Evolutionary conservation across 192 early-diverging fungal species (phyloP), one percentile per base, ranked within the genome.

Genomic region (Umbelopsis sp.): DNA sequence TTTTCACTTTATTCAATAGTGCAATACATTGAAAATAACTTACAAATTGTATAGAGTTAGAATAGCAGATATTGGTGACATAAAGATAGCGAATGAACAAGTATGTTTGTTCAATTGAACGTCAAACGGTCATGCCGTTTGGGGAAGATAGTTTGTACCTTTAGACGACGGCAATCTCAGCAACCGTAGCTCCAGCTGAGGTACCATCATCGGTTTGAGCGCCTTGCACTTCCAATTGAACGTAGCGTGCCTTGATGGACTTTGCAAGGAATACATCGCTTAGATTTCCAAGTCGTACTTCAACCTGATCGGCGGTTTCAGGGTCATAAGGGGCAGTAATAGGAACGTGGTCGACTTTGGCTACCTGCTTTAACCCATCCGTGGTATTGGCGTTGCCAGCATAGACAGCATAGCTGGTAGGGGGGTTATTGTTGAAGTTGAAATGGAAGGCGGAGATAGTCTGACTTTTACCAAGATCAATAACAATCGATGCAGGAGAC

Each of bases 401-500:
- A 29, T 68, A 69, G 7, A 78, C 53, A 10, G 65, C 50, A 43
- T 78, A 78, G 20, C 45, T 66, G 2, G 7, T 41, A n/a, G 77
- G 77, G 2, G 77, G 77, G 72, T 71, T 78, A 21, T 71, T 43
- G 45, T 78, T 74, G 44, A 78, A 78, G 51, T 78, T 78, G 53
- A 78, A 71, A 65, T 78, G 77, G 69, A 78, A 68, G 17, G 34
- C 59, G 49, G 44, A 47, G 68, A 78, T 74, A 9, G 56, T 65
- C 62, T 78, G 72, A 12, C 22, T 16, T 21, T 52, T 67, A 17
- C 77, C 77, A 11, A 78, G 69, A 20, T 78, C 77, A 21, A 78
- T 74, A 9, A 44, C n/a, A 31, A 78, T 26, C 3, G 77, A 74
- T 4, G 77, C 59, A 3, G 77, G 24, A 3, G 77, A 41, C n/a